Evolutionary conservation across 495 filamentous ascomycete species (phyloP), one percentile per base, ranked within the genome.

Genomic region (Lasiosphaeria ovina): DNA sequence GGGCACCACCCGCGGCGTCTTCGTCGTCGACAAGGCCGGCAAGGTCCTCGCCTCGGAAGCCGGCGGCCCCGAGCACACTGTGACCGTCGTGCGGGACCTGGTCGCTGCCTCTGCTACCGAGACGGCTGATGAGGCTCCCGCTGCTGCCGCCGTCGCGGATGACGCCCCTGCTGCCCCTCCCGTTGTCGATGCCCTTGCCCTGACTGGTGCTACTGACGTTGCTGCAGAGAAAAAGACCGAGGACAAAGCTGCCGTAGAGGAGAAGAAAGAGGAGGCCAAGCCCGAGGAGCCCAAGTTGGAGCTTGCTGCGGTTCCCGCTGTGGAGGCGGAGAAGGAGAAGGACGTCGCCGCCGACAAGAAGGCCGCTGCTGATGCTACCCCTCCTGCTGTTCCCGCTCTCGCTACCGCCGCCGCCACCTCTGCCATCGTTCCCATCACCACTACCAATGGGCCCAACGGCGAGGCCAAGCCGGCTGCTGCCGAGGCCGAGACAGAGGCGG

Each of bases 1-100:
- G 72, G 88, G 90, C n/a, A 96, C 89, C 35, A 83, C 76, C 35
- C 83, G 94, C 61, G 93, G 93, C 58, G 89, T 97, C 32, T 92
- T 97, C 66, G 90, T 88, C 54, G 77, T 98, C 60, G 85, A 91
- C 69, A 98, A 97, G 74, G 66, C 64, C 12, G 87, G 86, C 58
- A 87, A 86, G 69, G 81, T 90, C 42, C 80, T 90, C 32, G 82
- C 83, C 16, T 77, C 79, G 32, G 81, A 85, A 68, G 61, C 81
- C 4, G 87, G 85, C 35, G 76, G 83, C n/a, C 87, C 87, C 12
- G 77, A 76, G 33, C 76, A 69, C 16, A 90, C 87, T 5, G 77
- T 87, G 44, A 76, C 79, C 0, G 81, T 80, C 11, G 83, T 85
- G 6, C 77, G 81, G 76, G 79, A 72, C 69, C 56, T 85, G 17